Base-by-base conservation (phyloP, 768 basidiomycete species). In the Thelephora aurantiotincta region DNA sequence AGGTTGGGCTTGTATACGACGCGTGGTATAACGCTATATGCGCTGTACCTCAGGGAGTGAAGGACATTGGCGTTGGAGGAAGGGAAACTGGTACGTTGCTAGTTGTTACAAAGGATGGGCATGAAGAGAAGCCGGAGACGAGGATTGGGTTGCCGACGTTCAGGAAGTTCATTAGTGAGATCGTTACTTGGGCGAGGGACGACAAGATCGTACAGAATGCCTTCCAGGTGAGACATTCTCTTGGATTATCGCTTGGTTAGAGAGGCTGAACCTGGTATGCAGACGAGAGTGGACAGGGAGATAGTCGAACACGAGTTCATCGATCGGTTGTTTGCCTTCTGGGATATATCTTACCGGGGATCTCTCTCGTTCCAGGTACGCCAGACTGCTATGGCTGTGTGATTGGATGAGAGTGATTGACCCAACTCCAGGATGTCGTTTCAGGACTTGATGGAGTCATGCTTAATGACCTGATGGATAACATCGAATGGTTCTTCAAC, bases 401-500 rank as follows among this genome's bases (percentile, higher is more conserved):
- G n/a, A 16, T 22, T 19, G 14, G 14, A 14, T 46, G 22, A 35
- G 18, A 44, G 18, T 45, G 18, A 20, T 4, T 3, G 33, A 33
- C 16, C 22, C 1, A 46, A 11, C 16, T 50, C 14, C 58, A 97
- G 87, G 92, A 98, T 60, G 68, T 98, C 11, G 82, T 98, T 9
- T 73, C 69, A 23, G 94, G 96, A 1, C 68, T 98, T 44, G 83
- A 96, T 55, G 82, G 82, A 2, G 86, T 96, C 41, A 87, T 97
- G 77, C 85, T 88, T 66, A 93, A 89, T 53, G 96, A 97, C 62
- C 66, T 99, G 54, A 97, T 98, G 96, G 88, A 92, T 49, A 94
- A 89, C 54, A 94, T 98, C 56, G 89, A 96, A 61, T 99, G 94
- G 94, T 94, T 98, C 67, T 97, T 98, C 66, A 85, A 83, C 55